A percentile compares a stretch with the other conserved stretches of the same genome.
Evolutionary conservation across 352 stramenopile genomes (phyloP).

Genomic region (Phytopythium aichiense): DNA sequence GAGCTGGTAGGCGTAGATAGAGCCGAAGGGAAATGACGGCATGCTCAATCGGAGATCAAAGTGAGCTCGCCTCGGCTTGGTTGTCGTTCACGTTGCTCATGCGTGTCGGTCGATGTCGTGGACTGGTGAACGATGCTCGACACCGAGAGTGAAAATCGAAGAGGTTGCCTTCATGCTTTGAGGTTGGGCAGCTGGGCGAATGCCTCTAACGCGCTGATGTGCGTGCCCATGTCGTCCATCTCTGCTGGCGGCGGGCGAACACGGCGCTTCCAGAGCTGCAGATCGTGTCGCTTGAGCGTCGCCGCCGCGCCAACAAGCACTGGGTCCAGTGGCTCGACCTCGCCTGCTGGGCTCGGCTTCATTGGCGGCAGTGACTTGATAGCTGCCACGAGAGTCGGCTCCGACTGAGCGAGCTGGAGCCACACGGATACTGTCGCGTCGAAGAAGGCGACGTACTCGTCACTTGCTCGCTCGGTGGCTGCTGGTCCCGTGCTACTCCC

Average conservation of each 20-base stretch:
- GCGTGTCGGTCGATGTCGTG: not conserved
- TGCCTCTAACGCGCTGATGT: conserved; percentile 55
- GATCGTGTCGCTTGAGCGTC: conserved; percentile 49
- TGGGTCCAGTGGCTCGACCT: conserved; percentile 1
- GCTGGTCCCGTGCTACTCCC: conserved; percentile 2
- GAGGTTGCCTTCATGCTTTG: conserved; percentile 18
- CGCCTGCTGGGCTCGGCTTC: not conserved
- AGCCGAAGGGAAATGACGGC: not conserved
- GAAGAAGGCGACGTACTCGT: conserved; percentile 51
- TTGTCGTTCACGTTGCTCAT: too few species aligned
- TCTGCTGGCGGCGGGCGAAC: conserved; percentile 38
- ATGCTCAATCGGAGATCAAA: not conserved
- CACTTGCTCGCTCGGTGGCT: conserved; percentile 21
- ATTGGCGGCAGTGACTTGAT: not conserved
- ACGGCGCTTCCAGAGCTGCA: conserved; percentile 64
- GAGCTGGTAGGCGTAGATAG: not conserved
- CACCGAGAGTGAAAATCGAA: not conserved
- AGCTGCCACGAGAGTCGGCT: conserved; percentile 26
- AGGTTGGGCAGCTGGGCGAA: conserved; percentile 55
- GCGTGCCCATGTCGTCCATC: conserved; percentile 61
- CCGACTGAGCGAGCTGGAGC: conserved; percentile 50
- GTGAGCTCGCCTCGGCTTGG: not conserved
- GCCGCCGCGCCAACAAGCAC: conserved; percentile 13
- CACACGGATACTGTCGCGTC: conserved; percentile 55
- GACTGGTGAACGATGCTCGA: not conserved